Conservation (phyloP, 768 basidiomycete species). For the Hericium rajendrae region DNA sequence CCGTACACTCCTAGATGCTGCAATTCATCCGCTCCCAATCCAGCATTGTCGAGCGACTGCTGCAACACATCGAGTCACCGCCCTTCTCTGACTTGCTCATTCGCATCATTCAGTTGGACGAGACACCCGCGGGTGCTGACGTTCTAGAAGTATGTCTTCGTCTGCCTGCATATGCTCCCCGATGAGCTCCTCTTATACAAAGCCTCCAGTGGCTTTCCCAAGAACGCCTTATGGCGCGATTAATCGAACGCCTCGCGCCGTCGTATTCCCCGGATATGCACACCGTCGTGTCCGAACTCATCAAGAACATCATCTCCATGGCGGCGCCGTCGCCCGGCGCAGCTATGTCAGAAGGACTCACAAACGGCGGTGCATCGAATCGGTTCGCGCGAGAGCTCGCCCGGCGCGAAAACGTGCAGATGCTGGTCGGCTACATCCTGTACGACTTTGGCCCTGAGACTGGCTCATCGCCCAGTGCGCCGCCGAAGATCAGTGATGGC, state of each 20-base stretch:
- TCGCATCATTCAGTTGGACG: conserved; percentile 84
- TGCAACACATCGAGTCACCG: conserved; percentile 80
- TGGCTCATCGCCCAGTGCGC: not conserved
- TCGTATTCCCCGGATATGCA: conserved; percentile 67
- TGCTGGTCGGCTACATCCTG: conserved; percentile 69
- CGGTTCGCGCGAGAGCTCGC: conserved; percentile 86
- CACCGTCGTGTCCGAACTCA: conserved; percentile 77
- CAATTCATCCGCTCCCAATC: conserved; percentile 83
- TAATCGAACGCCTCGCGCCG: conserved; percentile 80
- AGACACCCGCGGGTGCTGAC: conserved; percentile 68
- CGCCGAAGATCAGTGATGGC: conserved; percentile 14
- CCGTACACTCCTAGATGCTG: conserved; percentile 61
- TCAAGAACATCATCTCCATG: conserved; percentile 92
- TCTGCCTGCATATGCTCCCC: conserved; percentile 20
- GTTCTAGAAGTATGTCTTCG: conserved; percentile 73
- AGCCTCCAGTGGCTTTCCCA: conserved; percentile 74
- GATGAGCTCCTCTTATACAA: conserved; percentile 23
- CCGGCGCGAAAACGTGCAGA: conserved; percentile 55
- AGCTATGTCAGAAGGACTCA: conserved; percentile 58
- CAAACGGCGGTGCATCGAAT: conserved; percentile 72
- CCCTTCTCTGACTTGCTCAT: conserved; percentile 88
- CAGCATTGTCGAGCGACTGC: conserved; percentile 67
- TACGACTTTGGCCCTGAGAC: conserved; percentile 38
- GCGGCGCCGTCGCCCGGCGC: conserved; percentile 79
- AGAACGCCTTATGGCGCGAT: conserved; percentile 70